Conservation (phyloP, 2,329 filamentous ascomycete species). For the Chrysosporium queenslandicum region DNA sequence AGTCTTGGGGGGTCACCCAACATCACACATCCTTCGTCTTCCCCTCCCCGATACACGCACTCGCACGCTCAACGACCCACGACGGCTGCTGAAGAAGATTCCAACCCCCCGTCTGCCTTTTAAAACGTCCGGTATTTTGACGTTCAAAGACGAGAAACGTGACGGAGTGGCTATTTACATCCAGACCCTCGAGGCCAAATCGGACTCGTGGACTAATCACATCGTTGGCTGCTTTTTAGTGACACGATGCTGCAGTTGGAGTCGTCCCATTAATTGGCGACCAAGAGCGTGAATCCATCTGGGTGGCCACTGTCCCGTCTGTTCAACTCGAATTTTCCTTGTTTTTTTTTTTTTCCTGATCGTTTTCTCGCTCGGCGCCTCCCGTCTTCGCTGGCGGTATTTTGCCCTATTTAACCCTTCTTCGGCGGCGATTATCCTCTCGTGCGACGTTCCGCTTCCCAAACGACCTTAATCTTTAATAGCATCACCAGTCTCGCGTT, state of each 20-base stretch:
- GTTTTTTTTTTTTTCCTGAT: too few relatives aligned
- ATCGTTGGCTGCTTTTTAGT: neutral
- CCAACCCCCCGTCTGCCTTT: neutral
- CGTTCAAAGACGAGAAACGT: neutral
- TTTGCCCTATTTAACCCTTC: neutral
- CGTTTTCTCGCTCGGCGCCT: neutral
- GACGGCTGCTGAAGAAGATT: neutral
- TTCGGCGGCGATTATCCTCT: neutral
- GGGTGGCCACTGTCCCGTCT: constrained; percentile 7
- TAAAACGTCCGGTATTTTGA: neutral
- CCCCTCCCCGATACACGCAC: neutral
- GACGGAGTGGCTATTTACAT: neutral
- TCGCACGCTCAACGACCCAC: neutral
- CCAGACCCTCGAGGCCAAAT: neutral
- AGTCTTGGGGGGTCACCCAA: neutral
- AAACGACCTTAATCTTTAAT: neutral
- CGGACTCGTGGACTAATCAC: constrained; percentile 15
- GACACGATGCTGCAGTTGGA: constrained; percentile 9
- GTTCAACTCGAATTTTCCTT: neutral
- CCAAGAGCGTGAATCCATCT: neutral
- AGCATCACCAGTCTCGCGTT: neutral
- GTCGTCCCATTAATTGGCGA: constrained; percentile 4
- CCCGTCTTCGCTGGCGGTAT: neutral
- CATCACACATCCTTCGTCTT: neutral
- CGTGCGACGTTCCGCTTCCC: neutral